Evolutionary conservation across 106 monocot species (phyloP).

Genomic region (Hemerocallis citrina): DNA sequence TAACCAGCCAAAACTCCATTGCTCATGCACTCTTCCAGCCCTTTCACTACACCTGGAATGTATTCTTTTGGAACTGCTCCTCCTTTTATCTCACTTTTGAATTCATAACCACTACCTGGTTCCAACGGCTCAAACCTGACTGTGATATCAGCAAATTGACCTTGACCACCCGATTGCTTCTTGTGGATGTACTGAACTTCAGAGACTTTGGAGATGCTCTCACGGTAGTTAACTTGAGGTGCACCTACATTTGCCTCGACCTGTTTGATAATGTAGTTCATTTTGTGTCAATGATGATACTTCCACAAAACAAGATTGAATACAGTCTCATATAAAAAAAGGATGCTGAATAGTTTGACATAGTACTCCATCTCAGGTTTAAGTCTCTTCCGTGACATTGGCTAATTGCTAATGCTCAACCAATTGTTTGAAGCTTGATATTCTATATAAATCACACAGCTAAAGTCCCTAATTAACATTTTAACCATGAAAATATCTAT

Average conservation of each 20-base stretch:
- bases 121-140: constrained; percentile 93
- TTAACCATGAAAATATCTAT: no score
- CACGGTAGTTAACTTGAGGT: constrained; percentile 96
- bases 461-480: no score
- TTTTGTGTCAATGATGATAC: no score
- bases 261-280: constrained; percentile 34
- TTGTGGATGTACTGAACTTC: constrained; percentile 90
- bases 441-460: no score
- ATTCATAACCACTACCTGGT: constrained; percentile 83
- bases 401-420: no score
- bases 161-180: constrained; percentile 96
- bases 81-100: constrained; percentile 96
- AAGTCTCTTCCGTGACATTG: no score
- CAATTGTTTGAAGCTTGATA: no score
- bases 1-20: constrained; percentile 93
- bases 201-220: constrained; percentile 76
- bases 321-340: no score
- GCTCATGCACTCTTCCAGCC: constrained; percentile 89
- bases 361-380: no score
- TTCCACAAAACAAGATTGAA: no score
- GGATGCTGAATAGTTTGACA: no score
- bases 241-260: constrained; percentile 98
- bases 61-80: constrained; percentile 92
- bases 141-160: constrained; percentile 90
- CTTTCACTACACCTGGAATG: constrained; percentile 95